Evolutionary conservation across 495 filamentous ascomycete genomes (phyloP).

Genomic region (Apiosordaria backusii): DNA sequence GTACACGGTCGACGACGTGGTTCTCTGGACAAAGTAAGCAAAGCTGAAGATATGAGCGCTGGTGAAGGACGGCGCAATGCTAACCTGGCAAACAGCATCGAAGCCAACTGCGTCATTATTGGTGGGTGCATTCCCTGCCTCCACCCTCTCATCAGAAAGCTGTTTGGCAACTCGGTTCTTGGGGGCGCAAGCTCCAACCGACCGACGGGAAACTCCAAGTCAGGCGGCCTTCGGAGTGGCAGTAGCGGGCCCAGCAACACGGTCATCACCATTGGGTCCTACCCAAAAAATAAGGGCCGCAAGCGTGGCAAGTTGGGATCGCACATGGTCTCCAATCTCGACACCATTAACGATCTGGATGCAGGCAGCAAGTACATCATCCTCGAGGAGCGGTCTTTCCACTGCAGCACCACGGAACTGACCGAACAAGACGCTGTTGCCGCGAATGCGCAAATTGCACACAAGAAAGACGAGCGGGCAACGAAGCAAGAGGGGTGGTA

Average conservation of each 20-base stretch:
- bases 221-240: background rate
- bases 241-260: constrained; percentile 7
- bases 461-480: background rate
- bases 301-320: constrained; percentile 1
- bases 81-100: constrained; percentile 18
- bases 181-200: constrained; percentile 12
- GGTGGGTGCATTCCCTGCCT: constrained; percentile 27
- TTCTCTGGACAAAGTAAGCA: constrained; percentile 30
- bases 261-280: constrained; percentile 26
- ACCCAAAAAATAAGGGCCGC: constrained; percentile 18
- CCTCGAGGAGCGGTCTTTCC: constrained; percentile 23
- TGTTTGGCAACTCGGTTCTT: constrained; percentile 19
- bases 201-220: background rate
- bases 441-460: background rate
- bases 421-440: background rate
- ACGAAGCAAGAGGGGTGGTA: background rate
- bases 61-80: background rate
- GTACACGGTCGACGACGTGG: constrained; percentile 23
- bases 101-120: constrained; percentile 26
- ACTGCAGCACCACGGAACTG: constrained; percentile 17
- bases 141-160: constrained; percentile 22
- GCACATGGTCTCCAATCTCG: constrained; percentile 12
- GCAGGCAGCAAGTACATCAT: constrained; percentile 23
- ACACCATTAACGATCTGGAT: constrained; percentile 16
- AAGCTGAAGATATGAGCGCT: background rate